Conservation (phyloP, 2,329 filamentous ascomycete genomes). For the Aschersonia sp. region DNA sequence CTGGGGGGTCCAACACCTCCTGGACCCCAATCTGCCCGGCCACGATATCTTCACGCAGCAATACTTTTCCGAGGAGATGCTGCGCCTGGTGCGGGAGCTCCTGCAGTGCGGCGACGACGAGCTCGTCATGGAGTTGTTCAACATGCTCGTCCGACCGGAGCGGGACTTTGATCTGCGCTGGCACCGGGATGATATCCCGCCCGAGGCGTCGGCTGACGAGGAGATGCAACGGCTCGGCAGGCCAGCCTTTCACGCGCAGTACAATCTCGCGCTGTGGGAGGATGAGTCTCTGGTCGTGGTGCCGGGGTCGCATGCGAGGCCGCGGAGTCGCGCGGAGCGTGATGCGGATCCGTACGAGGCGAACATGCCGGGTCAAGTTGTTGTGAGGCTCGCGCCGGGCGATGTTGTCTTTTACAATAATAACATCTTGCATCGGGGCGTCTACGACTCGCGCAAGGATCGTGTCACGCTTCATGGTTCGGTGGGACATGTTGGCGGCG, state of each 20-base stretch:
- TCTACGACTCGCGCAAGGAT: conserved; percentile 44
- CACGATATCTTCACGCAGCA: conserved; percentile 45
- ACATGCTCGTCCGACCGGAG: conserved; percentile 65
- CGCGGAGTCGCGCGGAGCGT: conserved; percentile 57
- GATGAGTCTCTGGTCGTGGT: conserved; percentile 64
- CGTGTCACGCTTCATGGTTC: conserved; percentile 60
- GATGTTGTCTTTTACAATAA: conserved; percentile 85
- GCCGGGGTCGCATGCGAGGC: conserved; percentile 59
- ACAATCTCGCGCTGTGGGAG: conserved; percentile 69
- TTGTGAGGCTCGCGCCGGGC: conserved; percentile 54
- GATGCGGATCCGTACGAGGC: conserved; percentile 49
- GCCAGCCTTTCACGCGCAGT: conserved; percentile 65
- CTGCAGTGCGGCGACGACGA: conserved; percentile 42
- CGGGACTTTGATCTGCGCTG: conserved; percentile 61
- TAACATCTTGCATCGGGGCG: conserved; percentile 67
- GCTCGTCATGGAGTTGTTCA: conserved; percentile 78
- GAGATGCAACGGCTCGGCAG: conserved; percentile 47
- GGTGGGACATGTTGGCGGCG: conserved; percentile 46
- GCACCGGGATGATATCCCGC: conserved; percentile 73
- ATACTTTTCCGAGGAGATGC: conserved; percentile 58
- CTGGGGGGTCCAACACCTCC: conserved; percentile 79
- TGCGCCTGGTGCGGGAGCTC: conserved; percentile 50
- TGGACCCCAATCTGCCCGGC: conserved; percentile 57
- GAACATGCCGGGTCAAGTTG: conserved; percentile 45
- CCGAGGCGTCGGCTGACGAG: conserved; percentile 49